Percentiles rank a stretch among this genome's conserved stretches.
phyloP scores from a whole-genome alignment of 108 stramenopile species.

The Cyclotella baltica region DNA sequence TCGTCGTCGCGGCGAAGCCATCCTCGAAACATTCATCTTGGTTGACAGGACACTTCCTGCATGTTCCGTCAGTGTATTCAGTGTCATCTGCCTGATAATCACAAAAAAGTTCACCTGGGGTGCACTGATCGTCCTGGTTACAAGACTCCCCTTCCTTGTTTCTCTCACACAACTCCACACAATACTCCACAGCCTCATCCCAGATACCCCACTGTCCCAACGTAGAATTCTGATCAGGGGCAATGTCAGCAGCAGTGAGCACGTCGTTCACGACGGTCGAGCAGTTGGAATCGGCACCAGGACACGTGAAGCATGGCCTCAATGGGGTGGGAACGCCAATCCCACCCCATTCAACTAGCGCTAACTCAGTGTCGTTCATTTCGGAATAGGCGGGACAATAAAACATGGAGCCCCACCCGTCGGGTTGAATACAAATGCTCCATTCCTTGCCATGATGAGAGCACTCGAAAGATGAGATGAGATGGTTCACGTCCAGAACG shows the following conservation, averaged over 20 bases:
- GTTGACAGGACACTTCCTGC: background rate
- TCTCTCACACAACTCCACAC: background rate
- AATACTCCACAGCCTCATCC: background rate
- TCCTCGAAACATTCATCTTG: background rate
- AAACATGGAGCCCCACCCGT: background rate
- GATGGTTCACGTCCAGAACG: background rate
- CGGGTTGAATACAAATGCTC: background rate
- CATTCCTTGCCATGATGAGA: background rate
- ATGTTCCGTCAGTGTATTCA: background rate
- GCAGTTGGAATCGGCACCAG: background rate
- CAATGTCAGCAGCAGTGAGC: background rate
- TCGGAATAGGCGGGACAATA: background rate
- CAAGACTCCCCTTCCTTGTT: background rate
- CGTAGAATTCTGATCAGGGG: background rate
- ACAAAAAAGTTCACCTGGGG: background rate
- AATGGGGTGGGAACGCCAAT: background rate
- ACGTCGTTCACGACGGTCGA: background rate
- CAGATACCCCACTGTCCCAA: background rate
- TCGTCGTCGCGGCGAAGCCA: background rate
- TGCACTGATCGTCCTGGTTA: background rate
- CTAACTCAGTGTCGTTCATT: background rate
- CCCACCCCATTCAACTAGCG: background rate
- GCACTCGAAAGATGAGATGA: background rate
- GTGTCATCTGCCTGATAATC: background rate
- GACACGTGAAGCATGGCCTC: background rate